Base-by-base conservation (phyloP, 192 early-diverging fungal species). In the Podila clonocystis region DNA sequence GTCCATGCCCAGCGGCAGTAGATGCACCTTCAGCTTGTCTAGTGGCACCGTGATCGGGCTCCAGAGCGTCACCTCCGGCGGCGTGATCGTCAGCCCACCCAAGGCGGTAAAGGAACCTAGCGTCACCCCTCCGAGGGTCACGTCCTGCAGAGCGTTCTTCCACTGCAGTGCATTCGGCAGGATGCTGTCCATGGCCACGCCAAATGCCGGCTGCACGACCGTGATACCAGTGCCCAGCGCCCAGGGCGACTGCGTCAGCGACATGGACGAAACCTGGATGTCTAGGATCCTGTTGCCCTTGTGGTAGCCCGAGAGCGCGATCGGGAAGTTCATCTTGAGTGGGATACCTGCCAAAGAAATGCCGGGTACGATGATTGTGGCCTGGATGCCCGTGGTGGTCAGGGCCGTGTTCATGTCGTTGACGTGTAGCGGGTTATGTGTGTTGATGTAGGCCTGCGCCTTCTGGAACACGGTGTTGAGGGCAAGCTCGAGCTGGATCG, bases 111-210 rank as follows among this genome's bases (percentile, higher is more conserved):
- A 67, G 31, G 73, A 62, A 7, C 65, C 72, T n/a, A 63, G 45
- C 17, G 64, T 74, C 26, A 74, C 48, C 22, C 65, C 65, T 29
- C 41, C 68, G 20, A 70, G 58, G 26, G 68, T 70, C 58, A 62
- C 68, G 48, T 70, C 68, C 45, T 70, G 68, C 30, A 70, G 58
- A 26, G 59, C 68, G 58, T 70, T 70, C 68, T 70, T 70, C 68
- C 68, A 62, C 12, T 49, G 15, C 41, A 70, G 59, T 3, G 8
- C 57, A 36, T 62, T 70, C 29, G 59, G 68, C 41, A 70, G 30
- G 22, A 70, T 70, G 4, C 17, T 41, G n/a, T 38, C 48, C 41
- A 70, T 49, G 26, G 68, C 68, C 6, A 36, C 24, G 4, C 58
- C 19, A 33, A 70, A 70, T 1, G 24, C 58, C 29, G 68, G 58